Conservation (phyloP, 495 filamentous ascomycete genomes). For the Hypoxylon cercidicola region DNA sequence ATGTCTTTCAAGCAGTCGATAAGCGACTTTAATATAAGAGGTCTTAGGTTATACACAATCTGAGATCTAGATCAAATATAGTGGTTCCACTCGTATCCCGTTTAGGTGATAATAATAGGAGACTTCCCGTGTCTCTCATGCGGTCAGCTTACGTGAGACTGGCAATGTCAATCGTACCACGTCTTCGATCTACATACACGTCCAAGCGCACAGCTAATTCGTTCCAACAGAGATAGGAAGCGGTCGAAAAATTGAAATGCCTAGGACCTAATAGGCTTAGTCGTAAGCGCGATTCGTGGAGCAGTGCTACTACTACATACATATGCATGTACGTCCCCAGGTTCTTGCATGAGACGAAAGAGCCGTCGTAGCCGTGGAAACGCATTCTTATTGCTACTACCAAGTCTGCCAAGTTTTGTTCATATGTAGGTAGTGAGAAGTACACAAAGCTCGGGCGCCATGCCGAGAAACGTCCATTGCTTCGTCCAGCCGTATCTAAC, state of each 20-base stretch:
- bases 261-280: no score
- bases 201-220: conserved; percentile 12
- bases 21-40: no score
- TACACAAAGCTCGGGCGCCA: no score
- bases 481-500: no score
- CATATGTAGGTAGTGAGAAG: no score
- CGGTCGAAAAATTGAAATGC: neutral
- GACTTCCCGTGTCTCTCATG: conserved; percentile 8
- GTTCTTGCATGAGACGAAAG: neutral
- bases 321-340: neutral
- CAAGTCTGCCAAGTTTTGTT: no score
- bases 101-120: conserved; percentile 10
- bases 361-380: neutral
- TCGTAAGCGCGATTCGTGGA: neutral
- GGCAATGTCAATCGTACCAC: conserved; percentile 4
- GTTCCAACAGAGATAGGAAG: neutral
- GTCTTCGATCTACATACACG: conserved; percentile 10
- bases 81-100: conserved; percentile 2
- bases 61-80: neutral
- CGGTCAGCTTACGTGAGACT: conserved; percentile 32
- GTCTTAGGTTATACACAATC: neutral
- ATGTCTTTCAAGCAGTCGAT: no score
- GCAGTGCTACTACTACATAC: neutral
- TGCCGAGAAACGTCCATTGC: no score
- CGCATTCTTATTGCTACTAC: no score